These are phyloP conservation scores for Aspergillus aculeatus DNA, from an alignment of 2,329 filamentous ascomycete genomes.

Conservation along the genomic window DNA sequence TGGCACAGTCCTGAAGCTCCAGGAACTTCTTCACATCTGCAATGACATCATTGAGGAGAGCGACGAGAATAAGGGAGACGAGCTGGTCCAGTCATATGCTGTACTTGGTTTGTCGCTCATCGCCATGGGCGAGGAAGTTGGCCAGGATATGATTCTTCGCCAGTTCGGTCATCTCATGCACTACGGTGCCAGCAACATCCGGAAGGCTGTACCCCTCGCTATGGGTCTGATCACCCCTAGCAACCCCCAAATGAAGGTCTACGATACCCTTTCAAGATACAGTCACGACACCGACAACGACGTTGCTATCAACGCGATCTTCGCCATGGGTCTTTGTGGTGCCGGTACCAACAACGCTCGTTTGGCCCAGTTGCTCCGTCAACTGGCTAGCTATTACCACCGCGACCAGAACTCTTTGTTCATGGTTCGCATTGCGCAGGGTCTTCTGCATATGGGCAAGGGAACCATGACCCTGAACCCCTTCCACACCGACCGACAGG, in stretches of 20 bases:
- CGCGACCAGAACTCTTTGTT: slow-evolving; percentile 93
- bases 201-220: slow-evolving; percentile 89
- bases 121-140: slow-evolving; percentile 96
- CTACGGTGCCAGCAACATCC: slow-evolving; percentile 96
- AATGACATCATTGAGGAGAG: slow-evolving; percentile 95
- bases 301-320: slow-evolving; percentile 97
- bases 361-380: slow-evolving; percentile 87
- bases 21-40: slow-evolving; percentile 95
- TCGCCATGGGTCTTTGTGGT: slow-evolving; percentile 95
- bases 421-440: slow-evolving; percentile 98
- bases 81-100: slow-evolving; percentile 92
- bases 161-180: slow-evolving; percentile 99
- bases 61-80: slow-evolving; percentile 92
- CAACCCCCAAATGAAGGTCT: slow-evolving; percentile 99
- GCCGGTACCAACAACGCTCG: slow-evolving; percentile 98
- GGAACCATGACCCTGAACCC: slow-evolving; percentile 92
- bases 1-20: slow-evolving; percentile 92
- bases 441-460: slow-evolving; percentile 98
- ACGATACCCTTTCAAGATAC: slow-evolving; percentile 95
- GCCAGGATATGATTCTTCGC: slow-evolving; percentile 96
- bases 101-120: slow-evolving; percentile 92
- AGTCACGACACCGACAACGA: slow-evolving; percentile 98
- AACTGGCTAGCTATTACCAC: slow-evolving; percentile 97
- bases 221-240: slow-evolving; percentile 96
- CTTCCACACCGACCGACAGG: slow-evolving; percentile 98